These are phyloP conservation scores for Solanum clarkiae DNA, from an alignment of 257 asterid genomes.

Conservation along the genomic window DNA sequence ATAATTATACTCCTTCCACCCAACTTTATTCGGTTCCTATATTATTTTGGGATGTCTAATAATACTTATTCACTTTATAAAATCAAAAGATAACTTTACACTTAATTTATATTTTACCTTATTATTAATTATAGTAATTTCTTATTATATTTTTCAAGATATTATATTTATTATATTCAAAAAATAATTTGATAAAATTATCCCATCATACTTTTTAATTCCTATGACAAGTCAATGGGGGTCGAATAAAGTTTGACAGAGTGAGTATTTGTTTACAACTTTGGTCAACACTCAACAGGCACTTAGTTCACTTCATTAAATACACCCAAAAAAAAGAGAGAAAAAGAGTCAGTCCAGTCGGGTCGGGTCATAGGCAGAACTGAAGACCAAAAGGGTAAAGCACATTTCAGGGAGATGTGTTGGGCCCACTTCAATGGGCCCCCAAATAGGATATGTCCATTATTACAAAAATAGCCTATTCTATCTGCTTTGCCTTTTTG, in stretches of 20 bases:
- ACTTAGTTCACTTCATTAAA: not conserved
- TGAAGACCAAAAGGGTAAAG: not conserved
- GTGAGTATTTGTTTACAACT: not conserved
- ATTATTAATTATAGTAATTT: no score
- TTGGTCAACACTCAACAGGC: not conserved
- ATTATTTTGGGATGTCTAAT: no score
- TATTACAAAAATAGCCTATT: not conserved
- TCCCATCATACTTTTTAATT: fast-evolving
- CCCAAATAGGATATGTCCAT: not conserved
- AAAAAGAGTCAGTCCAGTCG: not conserved
- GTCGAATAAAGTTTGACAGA: no score
- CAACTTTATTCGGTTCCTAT: fast-evolving
- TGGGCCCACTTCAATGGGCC: conserved; percentile 2
- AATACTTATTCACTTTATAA: no score
- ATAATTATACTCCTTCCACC: no score
- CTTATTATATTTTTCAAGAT: no score
- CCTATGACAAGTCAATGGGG: no score
- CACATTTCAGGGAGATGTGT: not conserved
- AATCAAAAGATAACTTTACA: no score
- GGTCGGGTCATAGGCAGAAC: not conserved
- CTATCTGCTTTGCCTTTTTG: not conserved
- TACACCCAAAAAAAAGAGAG: not conserved
- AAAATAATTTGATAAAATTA: no score
- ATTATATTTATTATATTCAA: no score
- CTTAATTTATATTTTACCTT: no score